Evolutionary conservation across 179 eudicot species (phyloP), one percentile per base, ranked within the genome.

Genomic region (Sideroxylon spinosum): DNA sequence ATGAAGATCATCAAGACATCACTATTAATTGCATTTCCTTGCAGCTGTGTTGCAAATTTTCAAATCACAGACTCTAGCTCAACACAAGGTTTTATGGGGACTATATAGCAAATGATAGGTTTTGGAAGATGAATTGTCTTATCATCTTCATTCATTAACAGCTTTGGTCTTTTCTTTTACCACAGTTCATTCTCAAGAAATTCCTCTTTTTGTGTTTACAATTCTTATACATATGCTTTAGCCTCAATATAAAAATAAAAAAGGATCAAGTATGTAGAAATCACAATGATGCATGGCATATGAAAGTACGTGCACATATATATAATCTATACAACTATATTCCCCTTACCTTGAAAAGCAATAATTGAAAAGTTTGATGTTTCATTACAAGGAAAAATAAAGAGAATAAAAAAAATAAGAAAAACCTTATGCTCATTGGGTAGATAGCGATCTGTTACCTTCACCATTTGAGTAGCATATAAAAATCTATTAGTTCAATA

Each of bases 91-190:
- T 65, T 76, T 0, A 70, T 73, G 0, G 92, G 92, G 19, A 89
- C 84, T n/a, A 97, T 95, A 81, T 78, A 93, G 10, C 98, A 97
- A 23, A 88, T 81, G 97, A 93, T 93, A 8, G 89, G 91, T 26
- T 82, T 86, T 0, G 89, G 95, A 11, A 85, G 74, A 32, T 84
- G 88, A 22, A 85, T 60, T 6, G 78, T 2, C 26, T 85, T 84
- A 25, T 49, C 32, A 44, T 85, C 91, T 0, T 75, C 86, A 32
- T 68, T 84, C 55, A 79, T 46, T 0, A 44, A 53, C 3, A 76
- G 82, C 78, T 73, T 82, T 6, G 76, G 88, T 79, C 81, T 87
- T 82, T 87, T 89, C 81, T 37, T 85, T 59, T 77, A 68, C 63
- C 64, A 49, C 32, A 77, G n/a, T 62, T 81, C 85, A 13, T 73